phyloP scores from a whole-genome alignment of 108 stramenopile genomes.

The Nannochloropsis salina region DNA sequence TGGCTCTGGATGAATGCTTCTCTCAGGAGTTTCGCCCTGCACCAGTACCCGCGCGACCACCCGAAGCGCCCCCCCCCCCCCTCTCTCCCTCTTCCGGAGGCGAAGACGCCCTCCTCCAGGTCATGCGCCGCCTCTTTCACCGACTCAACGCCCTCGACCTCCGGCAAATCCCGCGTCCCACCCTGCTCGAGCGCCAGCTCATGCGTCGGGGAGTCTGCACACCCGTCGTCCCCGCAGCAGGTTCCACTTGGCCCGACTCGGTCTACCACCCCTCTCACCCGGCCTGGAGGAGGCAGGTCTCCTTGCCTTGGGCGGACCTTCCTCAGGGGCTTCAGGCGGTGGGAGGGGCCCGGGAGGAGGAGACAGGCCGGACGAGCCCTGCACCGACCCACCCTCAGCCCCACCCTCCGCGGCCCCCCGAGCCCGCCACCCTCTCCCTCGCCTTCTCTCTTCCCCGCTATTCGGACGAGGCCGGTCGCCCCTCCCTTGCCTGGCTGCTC shows the following conservation, averaged over 20 bases:
- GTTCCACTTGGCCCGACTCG: background rate
- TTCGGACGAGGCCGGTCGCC: background rate
- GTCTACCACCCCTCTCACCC: background rate
- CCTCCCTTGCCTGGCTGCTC: background rate
- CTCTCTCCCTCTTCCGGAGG: background rate
- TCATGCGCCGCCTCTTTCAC: constrained; percentile 39
- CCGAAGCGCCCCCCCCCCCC: background rate
- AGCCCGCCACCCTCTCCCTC: background rate
- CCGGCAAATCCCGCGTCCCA: constrained; percentile 34
- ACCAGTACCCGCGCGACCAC: background rate
- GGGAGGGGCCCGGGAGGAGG: background rate
- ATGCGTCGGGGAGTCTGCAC: constrained; percentile 43
- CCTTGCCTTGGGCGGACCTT: background rate
- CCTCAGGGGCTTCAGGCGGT: background rate
- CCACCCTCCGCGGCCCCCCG: background rate
- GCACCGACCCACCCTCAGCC: background rate
- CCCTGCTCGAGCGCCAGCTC: constrained; percentile 39
- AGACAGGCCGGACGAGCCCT: background rate
- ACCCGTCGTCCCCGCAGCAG: background rate
- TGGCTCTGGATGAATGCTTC: constrained; percentile 49
- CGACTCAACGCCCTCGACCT: constrained; percentile 41
- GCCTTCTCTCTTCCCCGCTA: background rate
- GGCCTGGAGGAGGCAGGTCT: background rate
- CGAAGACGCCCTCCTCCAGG: constrained; percentile 1
- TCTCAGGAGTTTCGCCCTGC: too few species aligned